These are phyloP conservation scores for Turnera subulata DNA, from an alignment of 345 rosid genomes.

Conservation along the genomic window DNA sequence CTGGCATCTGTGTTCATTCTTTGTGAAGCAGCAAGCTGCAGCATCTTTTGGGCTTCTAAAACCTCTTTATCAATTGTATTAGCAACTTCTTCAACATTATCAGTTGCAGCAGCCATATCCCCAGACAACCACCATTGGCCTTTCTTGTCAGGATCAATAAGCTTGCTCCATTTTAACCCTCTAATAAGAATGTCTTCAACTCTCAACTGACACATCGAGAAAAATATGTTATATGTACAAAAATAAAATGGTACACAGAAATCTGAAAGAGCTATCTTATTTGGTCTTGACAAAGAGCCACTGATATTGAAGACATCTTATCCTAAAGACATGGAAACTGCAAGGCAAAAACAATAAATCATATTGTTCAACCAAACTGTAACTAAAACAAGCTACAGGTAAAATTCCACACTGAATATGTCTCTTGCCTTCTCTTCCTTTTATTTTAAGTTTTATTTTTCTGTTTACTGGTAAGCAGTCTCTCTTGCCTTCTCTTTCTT, in stretches of 20 bases:
- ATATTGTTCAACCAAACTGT: neutral
- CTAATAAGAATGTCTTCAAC: constrained; percentile 64
- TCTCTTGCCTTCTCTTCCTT: too few species aligned
- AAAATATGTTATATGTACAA: neutral
- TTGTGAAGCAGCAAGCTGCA: constrained; percentile 87
- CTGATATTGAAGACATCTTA: too few species aligned
- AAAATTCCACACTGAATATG: too few species aligned
- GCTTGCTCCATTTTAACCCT: constrained; percentile 86
- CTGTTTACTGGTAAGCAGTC: too few species aligned
- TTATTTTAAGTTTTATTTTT: too few species aligned
- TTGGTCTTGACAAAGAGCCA: neutral
- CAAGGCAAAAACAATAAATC: neutral
- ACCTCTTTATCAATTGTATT: constrained; percentile 78
- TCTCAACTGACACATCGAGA: constrained; percentile 42
- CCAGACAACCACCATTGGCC: constrained; percentile 97
- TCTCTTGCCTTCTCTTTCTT: too few species aligned
- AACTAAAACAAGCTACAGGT: too few species aligned
- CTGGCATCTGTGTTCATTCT: constrained; percentile 93
- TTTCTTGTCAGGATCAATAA: constrained; percentile 80
- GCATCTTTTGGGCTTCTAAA: constrained; percentile 78
- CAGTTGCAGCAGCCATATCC: constrained; percentile 33
- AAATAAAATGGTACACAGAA: neutral
- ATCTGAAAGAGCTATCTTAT: neutral
- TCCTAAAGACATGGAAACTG: neutral
- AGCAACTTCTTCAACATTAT: constrained; percentile 61